These are phyloP conservation scores for Gossypium longicalyx DNA, from an alignment of 345 rosid species.

Conservation along the genomic window DNA sequence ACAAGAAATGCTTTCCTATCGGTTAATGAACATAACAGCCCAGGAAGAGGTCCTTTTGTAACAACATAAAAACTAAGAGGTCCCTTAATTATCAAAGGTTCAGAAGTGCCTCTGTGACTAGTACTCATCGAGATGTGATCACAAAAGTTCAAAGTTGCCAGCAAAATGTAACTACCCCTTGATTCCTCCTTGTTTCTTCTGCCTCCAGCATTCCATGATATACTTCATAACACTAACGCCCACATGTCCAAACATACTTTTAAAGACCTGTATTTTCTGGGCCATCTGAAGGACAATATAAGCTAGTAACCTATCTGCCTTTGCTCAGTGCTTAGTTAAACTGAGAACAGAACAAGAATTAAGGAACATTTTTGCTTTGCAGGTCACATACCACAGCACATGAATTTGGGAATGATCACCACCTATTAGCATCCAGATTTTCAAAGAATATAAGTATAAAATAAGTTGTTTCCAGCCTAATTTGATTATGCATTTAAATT, in stretches of 20 bases:
- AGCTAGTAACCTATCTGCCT: not conserved
- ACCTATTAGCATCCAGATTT: not conserved
- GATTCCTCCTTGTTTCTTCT: not conserved
- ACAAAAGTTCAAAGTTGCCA: not conserved
- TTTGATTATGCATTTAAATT: not conserved
- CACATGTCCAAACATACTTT: not conserved
- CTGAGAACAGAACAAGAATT: not conserved
- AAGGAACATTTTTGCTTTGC: not conserved
- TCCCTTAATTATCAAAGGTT: not conserved
- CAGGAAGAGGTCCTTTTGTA: not conserved
- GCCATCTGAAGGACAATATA: not conserved
- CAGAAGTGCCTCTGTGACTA: not conserved
- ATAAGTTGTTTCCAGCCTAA: not conserved
- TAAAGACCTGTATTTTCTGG: not conserved
- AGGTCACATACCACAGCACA: not conserved
- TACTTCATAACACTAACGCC: not conserved
- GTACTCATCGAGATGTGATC: not conserved
- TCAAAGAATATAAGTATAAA: not conserved
- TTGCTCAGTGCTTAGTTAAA: not conserved
- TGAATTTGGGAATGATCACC: not conserved
- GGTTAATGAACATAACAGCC: not conserved
- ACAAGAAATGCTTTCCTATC: not conserved
- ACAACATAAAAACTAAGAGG: not conserved
- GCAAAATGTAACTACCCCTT: not conserved
- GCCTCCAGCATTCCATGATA: not conserved